These are phyloP conservation scores for Coccomyxa sp. DNA, from an alignment of 139 green algal species.

Conservation along the genomic window DNA sequence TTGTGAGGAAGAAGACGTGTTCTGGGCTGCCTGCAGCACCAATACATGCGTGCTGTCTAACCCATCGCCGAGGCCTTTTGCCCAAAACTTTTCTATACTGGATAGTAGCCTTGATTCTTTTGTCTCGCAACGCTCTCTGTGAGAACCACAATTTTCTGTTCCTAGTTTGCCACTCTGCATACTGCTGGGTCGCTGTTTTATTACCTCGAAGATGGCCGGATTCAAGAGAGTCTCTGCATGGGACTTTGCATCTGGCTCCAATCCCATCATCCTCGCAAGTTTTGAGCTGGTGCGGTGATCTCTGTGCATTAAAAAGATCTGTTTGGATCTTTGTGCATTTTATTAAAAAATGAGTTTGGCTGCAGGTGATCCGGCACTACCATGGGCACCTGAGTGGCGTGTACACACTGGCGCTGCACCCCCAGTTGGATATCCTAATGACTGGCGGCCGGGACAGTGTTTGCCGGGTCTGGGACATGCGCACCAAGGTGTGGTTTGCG, in stretches of 20 bases:
- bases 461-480: constrained; percentile 97
- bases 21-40: background rate
- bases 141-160: too few species aligned
- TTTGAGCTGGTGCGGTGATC: too few species aligned
- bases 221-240: background rate
- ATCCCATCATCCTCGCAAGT: too few species aligned
- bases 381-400: constrained; percentile 97
- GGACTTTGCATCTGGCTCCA: too few species aligned
- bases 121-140: too few species aligned
- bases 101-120: background rate
- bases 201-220: background rate
- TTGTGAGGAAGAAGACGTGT: background rate
- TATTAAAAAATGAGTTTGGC: too few species aligned
- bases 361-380: constrained; percentile 94
- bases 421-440: constrained; percentile 91
- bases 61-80: background rate
- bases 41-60: background rate
- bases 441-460: constrained; percentile 86
- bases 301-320: background rate
- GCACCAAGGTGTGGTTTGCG: constrained; percentile 63
- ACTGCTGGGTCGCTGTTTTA: too few species aligned
- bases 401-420: constrained; percentile 94
- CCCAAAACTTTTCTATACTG: background rate
- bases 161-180: too few species aligned
- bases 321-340: background rate